phyloP scores from a whole-genome alignment of 805 yeast species.

The Sugiyamaella lignohabitans region DNA sequence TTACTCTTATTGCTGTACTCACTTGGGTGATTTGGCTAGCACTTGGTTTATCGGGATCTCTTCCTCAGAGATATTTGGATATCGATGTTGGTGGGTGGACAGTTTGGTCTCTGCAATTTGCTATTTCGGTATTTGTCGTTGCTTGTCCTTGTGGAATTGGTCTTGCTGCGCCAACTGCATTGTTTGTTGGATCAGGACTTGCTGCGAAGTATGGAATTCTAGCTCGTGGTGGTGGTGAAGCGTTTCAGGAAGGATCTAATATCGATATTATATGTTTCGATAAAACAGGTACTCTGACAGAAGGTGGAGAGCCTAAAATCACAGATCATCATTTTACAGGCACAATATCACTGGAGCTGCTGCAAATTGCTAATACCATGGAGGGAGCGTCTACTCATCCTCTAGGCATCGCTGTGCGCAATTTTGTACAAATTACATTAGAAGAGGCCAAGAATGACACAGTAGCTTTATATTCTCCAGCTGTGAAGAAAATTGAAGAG shows the following conservation, averaged over 20 bases:
- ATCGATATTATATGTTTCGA: slow-evolving; percentile 65
- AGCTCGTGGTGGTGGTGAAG: slow-evolving; percentile 76
- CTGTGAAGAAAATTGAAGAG: slow-evolving; percentile 43
- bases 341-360: slow-evolving; percentile 19
- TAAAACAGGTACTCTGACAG: slow-evolving; percentile 71
- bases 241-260: slow-evolving; percentile 69
- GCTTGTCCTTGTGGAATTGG: slow-evolving; percentile 88
- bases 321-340: slow-evolving; percentile 36
- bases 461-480: slow-evolving; percentile 17
- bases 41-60: slow-evolving; percentile 46
- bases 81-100: slow-evolving; percentile 68
- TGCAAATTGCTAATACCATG: slow-evolving; percentile 50
- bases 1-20: slow-evolving; percentile 49
- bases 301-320: slow-evolving; percentile 51
- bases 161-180: slow-evolving; percentile 77
- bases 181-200: slow-evolving; percentile 71
- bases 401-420: slow-evolving; percentile 51
- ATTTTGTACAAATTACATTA: slow-evolving; percentile 29
- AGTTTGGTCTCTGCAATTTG: slow-evolving; percentile 70
- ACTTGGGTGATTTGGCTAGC: slow-evolving; percentile 68
- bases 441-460: background rate
- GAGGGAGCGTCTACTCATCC: slow-evolving; percentile 67
- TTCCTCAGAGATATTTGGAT: slow-evolving; percentile 53
- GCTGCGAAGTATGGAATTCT: slow-evolving; percentile 73
- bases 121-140: slow-evolving; percentile 72